Conservation (phyloP, 2,329 filamentous ascomycete species). For the Tolypocladium ophioglossoides region DNA sequence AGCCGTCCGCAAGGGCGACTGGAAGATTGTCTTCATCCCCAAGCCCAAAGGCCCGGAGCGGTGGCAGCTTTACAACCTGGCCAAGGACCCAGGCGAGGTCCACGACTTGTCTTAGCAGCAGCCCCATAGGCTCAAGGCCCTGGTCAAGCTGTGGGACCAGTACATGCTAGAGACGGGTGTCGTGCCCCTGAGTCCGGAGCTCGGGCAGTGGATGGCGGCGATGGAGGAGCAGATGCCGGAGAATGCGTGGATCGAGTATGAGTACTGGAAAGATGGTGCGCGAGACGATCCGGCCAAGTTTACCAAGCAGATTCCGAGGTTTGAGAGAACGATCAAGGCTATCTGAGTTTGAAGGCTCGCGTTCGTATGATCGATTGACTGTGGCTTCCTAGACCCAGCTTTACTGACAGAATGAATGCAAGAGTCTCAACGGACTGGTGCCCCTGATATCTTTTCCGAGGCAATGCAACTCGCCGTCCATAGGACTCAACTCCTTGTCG, state of each 20-base stretch:
- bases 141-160: slow-evolving; percentile 19
- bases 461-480: no score
- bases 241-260: slow-evolving; percentile 56
- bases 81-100: slow-evolving; percentile 20
- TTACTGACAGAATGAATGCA: no score
- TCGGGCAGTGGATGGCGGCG: slow-evolving; percentile 47
- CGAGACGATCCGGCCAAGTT: slow-evolving; percentile 33
- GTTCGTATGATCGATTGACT: no score
- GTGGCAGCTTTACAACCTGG: slow-evolving; percentile 24
- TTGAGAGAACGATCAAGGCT: slow-evolving; percentile 6
- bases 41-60: slow-evolving; percentile 14
- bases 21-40: slow-evolving; percentile 20
- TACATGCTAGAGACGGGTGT: slow-evolving; percentile 18
- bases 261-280: slow-evolving; percentile 43
- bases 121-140: slow-evolving; percentile 14
- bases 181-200: slow-evolving; percentile 28
- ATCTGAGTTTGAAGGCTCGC: background rate
- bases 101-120: slow-evolving; percentile 15
- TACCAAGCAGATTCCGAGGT: slow-evolving; percentile 8
- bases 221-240: slow-evolving; percentile 56
- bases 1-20: slow-evolving; percentile 22
- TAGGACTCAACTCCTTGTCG: no score
- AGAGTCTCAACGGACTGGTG: no score
- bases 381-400: no score
- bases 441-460: no score